A percentile compares a stretch with the other conserved stretches of the same genome.
Conservation (phyloP, 768 basidiomycete genomes). For the Boletales sp. region DNA sequence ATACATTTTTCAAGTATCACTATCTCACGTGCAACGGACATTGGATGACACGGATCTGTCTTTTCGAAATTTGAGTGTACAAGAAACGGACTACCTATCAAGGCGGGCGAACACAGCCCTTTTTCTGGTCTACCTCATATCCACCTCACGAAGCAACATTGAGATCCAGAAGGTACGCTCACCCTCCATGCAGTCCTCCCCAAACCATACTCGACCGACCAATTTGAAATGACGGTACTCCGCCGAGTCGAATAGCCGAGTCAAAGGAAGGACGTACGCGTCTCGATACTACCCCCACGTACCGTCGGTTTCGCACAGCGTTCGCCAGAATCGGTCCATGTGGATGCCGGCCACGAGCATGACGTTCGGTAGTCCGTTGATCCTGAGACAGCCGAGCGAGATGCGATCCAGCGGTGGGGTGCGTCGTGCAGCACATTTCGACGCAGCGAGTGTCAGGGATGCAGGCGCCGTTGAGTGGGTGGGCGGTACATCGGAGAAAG, state of each 20-base stretch:
- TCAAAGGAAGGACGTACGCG: slow-evolving; percentile 47
- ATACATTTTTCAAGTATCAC: too few species aligned
- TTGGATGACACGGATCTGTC: too few species aligned
- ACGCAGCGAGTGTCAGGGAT: slow-evolving; percentile 11
- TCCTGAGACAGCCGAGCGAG: not conserved
- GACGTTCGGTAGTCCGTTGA: not conserved
- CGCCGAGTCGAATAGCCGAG: slow-evolving; percentile 42
- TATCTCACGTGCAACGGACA: too few species aligned
- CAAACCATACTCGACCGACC: slow-evolving; percentile 35
- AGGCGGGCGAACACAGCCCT: not conserved
- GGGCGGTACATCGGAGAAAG: slow-evolving; percentile 15
- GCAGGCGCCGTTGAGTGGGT: slow-evolving; percentile 6
- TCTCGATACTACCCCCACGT: slow-evolving; percentile 33
- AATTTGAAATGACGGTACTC: slow-evolving; percentile 45
- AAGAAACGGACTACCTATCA: too few species aligned
- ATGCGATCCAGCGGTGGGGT: slow-evolving; percentile 1
- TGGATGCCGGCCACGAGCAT: slow-evolving; percentile 16
- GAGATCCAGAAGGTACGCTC: slow-evolving; percentile 39
- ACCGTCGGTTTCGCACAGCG: slow-evolving; percentile 11
- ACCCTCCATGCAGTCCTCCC: slow-evolving; percentile 21
- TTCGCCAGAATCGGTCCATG: slow-evolving; percentile 20
- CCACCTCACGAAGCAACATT: slow-evolving; percentile 39
- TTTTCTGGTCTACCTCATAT: slow-evolving; percentile 22
- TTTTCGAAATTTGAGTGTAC: too few species aligned
- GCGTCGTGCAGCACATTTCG: slow-evolving; percentile 21